These are phyloP conservation scores for Kitagawia praeruptora DNA, from an alignment of 129 eudicot species.

Conservation along the genomic window DNA sequence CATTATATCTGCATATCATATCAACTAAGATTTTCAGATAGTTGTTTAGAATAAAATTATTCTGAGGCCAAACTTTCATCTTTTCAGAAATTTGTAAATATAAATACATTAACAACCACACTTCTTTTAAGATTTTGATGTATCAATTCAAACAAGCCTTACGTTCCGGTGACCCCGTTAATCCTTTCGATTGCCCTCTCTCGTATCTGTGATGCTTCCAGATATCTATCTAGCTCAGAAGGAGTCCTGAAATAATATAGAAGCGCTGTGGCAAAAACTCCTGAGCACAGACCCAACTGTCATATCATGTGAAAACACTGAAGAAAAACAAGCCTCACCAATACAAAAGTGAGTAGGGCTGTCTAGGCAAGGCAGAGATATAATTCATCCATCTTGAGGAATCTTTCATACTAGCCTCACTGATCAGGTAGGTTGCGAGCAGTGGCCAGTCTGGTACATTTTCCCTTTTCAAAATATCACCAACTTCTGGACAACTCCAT, in stretches of 20 bases:
- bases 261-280: slow-evolving; percentile 60
- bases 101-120: slow-evolving; percentile 4
- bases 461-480: slow-evolving; percentile 60
- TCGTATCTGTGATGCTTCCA: slow-evolving; percentile 92
- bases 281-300: slow-evolving; percentile 45
- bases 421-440: slow-evolving; percentile 84
- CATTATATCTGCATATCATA: slow-evolving; percentile 59
- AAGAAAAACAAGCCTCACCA: slow-evolving; percentile 40
- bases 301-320: neutral
- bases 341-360: slow-evolving; percentile 87
- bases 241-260: slow-evolving; percentile 87
- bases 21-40: neutral
- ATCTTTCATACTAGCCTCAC: slow-evolving; percentile 67
- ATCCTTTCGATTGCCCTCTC: slow-evolving; percentile 86
- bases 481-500: slow-evolving; percentile 83
- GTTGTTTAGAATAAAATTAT: neutral
- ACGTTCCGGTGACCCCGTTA: slow-evolving; percentile 89
- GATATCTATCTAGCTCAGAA: slow-evolving; percentile 77
- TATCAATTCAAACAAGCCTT: slow-evolving; percentile 23
- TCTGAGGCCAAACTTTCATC: too few relatives aligned
- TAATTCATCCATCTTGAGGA: slow-evolving; percentile 86
- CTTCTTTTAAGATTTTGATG: neutral
- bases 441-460: slow-evolving; percentile 96
- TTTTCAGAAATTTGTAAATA: neutral
- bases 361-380: slow-evolving; percentile 91